Base-by-base conservation (phyloP, 2,329 filamentous ascomycete genomes). In the Lachnellula hyalina region DNA sequence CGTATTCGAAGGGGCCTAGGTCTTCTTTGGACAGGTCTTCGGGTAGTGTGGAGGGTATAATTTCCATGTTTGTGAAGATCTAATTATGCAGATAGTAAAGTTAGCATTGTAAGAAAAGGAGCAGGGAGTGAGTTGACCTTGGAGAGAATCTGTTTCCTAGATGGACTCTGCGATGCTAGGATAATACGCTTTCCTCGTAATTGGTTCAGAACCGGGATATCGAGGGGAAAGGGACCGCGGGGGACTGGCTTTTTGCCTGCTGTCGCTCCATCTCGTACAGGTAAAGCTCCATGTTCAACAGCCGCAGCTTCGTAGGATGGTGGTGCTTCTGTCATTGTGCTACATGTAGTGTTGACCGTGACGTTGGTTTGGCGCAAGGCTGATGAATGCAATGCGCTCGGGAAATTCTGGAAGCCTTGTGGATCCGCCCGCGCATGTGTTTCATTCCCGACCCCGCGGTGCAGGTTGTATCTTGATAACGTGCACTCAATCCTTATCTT, bases 1-100 rank as follows among this genome's bases (percentile, higher is more conserved):
- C 94, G 75, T 99, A 99, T 74, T 96, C 91, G 70, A 89, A 88
- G 1, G 94, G 90, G 0, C 85, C 83, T 56, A 93, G 81, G 2
- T 74, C 70, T 7, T 75, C 71, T 71, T 97, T 96, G 65, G 89
- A 81, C 52, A 96, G 82, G 74, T 97, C 81, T 75, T 99, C 94
- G 51, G 89, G 86, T 61, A 89, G 85, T 52, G 81, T 85, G 42
- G 90, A 96, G 15, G 94, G 90, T 57, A 86, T 80, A 66, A 96
- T 83, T 73, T 97, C 92, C 67, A 96, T 73, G 67, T 91, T 86
- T 2, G 78, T 81, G 41, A 11, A 97, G 82, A 61, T 92, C 91
- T 57, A 96, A 80, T 81, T 54, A 17, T 11, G 0, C 17, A 41
- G 17, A 14, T 54, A 49, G 49, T 38, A 38, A 32, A 47, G 25